Evolutionary conservation across 2,329 filamentous ascomycete species (phyloP), one percentile per base, ranked within the genome.

Genomic region (Neonectria neomacrospora): DNA sequence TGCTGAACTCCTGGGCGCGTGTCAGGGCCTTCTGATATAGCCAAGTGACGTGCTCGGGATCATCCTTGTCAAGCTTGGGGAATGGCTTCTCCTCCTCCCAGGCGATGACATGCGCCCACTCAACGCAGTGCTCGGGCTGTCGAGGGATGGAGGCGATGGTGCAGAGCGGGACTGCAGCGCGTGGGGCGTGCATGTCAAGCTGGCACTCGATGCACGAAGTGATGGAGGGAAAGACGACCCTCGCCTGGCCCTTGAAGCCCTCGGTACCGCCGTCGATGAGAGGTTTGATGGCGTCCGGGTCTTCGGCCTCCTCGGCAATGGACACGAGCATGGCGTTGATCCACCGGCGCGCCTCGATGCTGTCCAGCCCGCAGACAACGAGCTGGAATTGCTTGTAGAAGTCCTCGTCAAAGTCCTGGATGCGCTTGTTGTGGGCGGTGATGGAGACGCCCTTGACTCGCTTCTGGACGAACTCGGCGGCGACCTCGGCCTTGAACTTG

Each of bases 151-250:
- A 96, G 16, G 96, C 96, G 61, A 99, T 90, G 3, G 96, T 99
- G 79, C 96, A 99, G 28, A 99, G 90, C 1, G 96, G 96, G 0
- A 99, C 95, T 14, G 96, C 94, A n/a, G 94, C 92, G 56, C 95
- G 88, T n/a, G 96, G 96, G 1, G 96, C 95, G 77, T 98, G 94
- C 92, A 99, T 97, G 77, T 98, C 96, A 28, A 99, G 88, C 76
- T 99, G 96, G 75, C 96, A 99, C 82, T 99, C 96, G 74, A 99
- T 96, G 77, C 96, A 99, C 22, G 94, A 97, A 18, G 94, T 96
- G 74, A 99, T 87, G 5, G 93, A 94, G 0, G 96, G 96, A 22
- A 98, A 83, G 63, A 99, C 91, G 63, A 99, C 95, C 73, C 95
- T 88, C 1, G 94, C 91, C 77, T 99, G 96, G 54, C 96, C 96